Conservation (phyloP, 1,284 basidiomycete genomes). For the Papiliotrema flavescens region DNA sequence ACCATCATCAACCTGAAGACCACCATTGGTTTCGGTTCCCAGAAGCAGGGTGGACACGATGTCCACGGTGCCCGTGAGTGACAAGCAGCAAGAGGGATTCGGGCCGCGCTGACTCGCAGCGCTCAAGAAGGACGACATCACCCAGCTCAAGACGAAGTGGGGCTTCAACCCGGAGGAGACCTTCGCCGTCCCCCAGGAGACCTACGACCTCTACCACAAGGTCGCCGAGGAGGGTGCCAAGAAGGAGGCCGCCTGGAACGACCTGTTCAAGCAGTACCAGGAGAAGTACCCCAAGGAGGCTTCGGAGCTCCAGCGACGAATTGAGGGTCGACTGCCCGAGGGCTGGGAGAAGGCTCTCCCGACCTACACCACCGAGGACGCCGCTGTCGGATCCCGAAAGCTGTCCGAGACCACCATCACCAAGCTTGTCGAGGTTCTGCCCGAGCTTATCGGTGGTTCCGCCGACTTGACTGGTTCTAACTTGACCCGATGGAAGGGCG, state of each 20-base stretch:
- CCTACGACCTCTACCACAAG: conserved; percentile 65
- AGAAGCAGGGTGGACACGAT: conserved; percentile 85
- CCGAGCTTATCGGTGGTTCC: conserved; percentile 84
- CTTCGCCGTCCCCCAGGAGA: conserved; percentile 75
- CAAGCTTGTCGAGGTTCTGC: conserved; percentile 67
- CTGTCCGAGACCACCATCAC: conserved; percentile 85
- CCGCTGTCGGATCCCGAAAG: conserved; percentile 87
- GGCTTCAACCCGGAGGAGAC: conserved; percentile 74
- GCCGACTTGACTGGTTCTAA: conserved; percentile 92
- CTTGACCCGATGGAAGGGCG: conserved; percentile 75
- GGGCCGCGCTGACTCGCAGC: conserved; percentile 52
- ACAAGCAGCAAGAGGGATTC: no score
- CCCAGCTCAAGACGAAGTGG: conserved; percentile 76
- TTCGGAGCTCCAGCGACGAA: conserved; percentile 78
- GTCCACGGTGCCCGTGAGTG: conserved; percentile 81
- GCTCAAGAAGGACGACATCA: conserved; percentile 88
- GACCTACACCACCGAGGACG: conserved; percentile 67
- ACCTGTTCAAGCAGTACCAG: conserved; percentile 66
- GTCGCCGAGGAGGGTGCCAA: conserved; percentile 69
- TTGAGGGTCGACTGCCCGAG: conserved; percentile 74
- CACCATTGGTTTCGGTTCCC: conserved; percentile 90
- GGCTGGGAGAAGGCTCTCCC: conserved; percentile 86
- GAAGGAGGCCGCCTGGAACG: conserved; percentile 72
- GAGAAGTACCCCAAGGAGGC: conserved; percentile 78
- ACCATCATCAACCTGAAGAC: conserved; percentile 82